Conservation (phyloP, 2,329 filamentous ascomycete species). For the Alternaria incomplexa region DNA sequence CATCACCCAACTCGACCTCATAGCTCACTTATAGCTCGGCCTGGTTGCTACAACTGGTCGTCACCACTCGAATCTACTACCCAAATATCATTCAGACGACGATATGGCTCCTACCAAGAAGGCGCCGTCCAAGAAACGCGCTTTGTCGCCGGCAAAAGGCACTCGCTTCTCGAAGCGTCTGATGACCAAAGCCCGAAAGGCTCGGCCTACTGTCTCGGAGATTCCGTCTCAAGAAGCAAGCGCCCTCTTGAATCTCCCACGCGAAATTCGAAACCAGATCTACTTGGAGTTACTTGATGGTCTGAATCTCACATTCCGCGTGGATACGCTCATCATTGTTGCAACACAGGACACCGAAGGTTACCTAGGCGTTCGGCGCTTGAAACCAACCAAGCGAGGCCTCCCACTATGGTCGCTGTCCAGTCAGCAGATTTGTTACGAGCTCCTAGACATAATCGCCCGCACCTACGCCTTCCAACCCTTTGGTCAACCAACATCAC, state of each 20-base stretch:
- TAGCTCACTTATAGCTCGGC: too few relatives aligned
- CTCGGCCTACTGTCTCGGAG: not conserved
- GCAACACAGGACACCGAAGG: not conserved
- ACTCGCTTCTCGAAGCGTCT: not conserved
- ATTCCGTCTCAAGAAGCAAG: not conserved
- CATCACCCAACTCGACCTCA: too few relatives aligned
- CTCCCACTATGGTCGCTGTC: not conserved
- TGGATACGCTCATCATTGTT: not conserved
- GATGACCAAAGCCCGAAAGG: too few relatives aligned
- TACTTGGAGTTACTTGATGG: not conserved
- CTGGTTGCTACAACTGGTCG: not conserved
- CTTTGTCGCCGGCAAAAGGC: not conserved
- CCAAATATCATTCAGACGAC: not conserved
- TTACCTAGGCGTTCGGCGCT: not conserved
- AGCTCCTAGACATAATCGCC: not conserved
- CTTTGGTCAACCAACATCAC: not conserved
- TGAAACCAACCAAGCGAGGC: not conserved
- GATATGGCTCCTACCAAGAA: not conserved
- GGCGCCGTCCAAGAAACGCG: not conserved
- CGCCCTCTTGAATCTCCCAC: not conserved
- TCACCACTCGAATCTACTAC: fast-evolving
- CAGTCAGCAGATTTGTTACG: not conserved
- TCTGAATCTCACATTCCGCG: not conserved
- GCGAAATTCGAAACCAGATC: not conserved
- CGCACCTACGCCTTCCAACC: not conserved